Evolutionary conservation across 2,329 filamentous ascomycete species (phyloP).

Genomic region (Verticillium alfalfae): DNA sequence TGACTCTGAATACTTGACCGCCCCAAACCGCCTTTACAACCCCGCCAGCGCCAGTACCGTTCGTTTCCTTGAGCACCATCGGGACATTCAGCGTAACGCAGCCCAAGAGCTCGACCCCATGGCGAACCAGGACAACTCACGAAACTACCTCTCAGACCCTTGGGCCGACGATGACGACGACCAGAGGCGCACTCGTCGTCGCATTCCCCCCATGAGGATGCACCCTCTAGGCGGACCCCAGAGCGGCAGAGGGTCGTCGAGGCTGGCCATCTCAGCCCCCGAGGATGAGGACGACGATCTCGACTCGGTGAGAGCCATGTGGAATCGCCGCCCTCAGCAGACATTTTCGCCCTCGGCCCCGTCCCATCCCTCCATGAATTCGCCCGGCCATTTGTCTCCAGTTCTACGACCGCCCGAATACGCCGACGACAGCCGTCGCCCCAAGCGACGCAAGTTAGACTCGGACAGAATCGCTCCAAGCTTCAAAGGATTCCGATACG

Average conservation of each 20-base stretch:
- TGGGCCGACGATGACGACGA: not conserved
- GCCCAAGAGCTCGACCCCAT: not conserved
- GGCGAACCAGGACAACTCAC: not conserved
- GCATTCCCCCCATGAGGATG: not conserved
- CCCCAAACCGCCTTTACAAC: not conserved
- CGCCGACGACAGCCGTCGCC: constrained; percentile 43
- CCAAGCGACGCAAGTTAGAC: constrained; percentile 68
- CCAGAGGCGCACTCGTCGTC: not conserved
- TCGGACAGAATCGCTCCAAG: constrained; percentile 47
- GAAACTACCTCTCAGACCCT: not conserved
- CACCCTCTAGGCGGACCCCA: not conserved
- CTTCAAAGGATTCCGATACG: constrained; percentile 67
- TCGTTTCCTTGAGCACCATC: not conserved
- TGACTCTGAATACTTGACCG: not conserved
- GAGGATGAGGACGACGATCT: constrained; percentile 7
- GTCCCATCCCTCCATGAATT: constrained; percentile 19
- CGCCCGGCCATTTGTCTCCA: constrained; percentile 26
- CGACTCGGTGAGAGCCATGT: constrained; percentile 10
- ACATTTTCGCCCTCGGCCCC: constrained; percentile 13
- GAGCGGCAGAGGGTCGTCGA: not conserved
- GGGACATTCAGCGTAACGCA: not conserved
- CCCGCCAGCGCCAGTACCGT: not conserved
- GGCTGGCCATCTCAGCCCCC: not conserved
- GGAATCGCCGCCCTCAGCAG: constrained; percentile 9
- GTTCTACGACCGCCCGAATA: constrained; percentile 29